Evolutionary conservation across 306 rosid species (phyloP), one percentile per base, ranked within the genome.

Genomic region (Pterocarpus santalinus): DNA sequence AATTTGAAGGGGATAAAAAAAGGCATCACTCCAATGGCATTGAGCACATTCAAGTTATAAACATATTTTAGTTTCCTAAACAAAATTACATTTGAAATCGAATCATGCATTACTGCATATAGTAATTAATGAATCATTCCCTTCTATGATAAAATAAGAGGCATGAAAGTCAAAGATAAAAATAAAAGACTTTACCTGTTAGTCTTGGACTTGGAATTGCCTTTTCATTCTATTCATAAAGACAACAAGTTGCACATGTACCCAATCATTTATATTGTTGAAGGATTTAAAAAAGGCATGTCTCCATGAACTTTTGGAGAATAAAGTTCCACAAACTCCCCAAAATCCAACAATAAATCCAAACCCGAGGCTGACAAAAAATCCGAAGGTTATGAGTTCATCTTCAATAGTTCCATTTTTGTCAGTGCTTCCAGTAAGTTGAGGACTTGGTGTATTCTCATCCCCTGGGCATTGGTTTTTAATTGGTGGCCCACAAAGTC

Each of bases 401-500:
- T 64, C 81, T 14, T 58, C 17, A 2, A 63, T 72, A 2, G 2
- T 7, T 13, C 0, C 43, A 62, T 47, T 28, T 14, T 13, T 14
- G 14, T 62, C 17, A 0, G 5, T 3, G 28, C 33, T 74, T 9
- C 4, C 4, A 0, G 5, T 3, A 10, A 57, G 7, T 2, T 36
- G 39, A 36, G 60, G 39, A 16, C 28, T 22, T 22, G 28, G 28
- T 1, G 28, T 0, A 22, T 44, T 13, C 22, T 2, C 32, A 39
- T 74, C 72, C 1, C 12, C 52, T 5, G n/a, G 69, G n/a, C 87
- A 84, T 0, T 3, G 39, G 64, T 69, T 14, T 0, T 2, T 7
- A 30, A 87, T 75, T 2, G 85, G 86, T 1, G 5, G n/a, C 10
- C 88, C 86, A 58, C 88, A 87, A 58, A 84, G 88, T 10, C 70